A percentile compares a stretch with the other conserved stretches of the same genome.
Evolutionary conservation across 1,284 basidiomycete genomes (phyloP).

Genomic region (Ganoderma multipileum): DNA sequence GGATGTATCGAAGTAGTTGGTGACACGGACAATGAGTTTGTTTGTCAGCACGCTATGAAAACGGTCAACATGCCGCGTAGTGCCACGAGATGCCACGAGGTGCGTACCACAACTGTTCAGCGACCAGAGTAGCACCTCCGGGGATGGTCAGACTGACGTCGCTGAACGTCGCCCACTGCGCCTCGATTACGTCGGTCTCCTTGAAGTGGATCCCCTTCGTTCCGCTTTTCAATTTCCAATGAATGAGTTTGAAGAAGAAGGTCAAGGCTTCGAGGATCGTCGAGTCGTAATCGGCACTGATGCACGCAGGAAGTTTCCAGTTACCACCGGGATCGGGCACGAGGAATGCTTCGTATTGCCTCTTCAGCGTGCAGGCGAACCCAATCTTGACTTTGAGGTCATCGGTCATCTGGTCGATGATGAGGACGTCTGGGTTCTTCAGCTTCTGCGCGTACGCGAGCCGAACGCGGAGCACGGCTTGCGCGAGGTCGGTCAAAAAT

Average conservation of each 20-base stretch:
- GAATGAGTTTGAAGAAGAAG: slow-evolving; percentile 93
- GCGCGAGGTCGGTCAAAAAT: slow-evolving; percentile 94
- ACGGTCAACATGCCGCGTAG: slow-evolving; percentile 11
- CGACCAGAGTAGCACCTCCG: slow-evolving; percentile 91
- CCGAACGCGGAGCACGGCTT: slow-evolving; percentile 89
- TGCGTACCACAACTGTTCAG: slow-evolving; percentile 88
- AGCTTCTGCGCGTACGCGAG: slow-evolving; percentile 92
- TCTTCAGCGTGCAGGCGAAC: slow-evolving; percentile 93
- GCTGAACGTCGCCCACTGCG: slow-evolving; percentile 95
- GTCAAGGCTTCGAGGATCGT: slow-evolving; percentile 89
- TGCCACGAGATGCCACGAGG: slow-evolving; percentile 9
- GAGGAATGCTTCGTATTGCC: slow-evolving; percentile 91
- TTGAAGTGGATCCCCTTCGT: slow-evolving; percentile 94
- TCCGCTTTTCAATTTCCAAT: slow-evolving; percentile 96
- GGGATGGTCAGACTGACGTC: slow-evolving; percentile 91
- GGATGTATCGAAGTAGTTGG: slow-evolving; percentile 94
- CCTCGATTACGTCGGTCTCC: slow-evolving; percentile 96
- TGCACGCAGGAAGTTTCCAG: slow-evolving; percentile 90
- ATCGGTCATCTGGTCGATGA: slow-evolving; percentile 96
- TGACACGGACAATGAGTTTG: slow-evolving; percentile 89
- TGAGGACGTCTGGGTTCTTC: slow-evolving; percentile 87
- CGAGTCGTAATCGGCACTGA: slow-evolving; percentile 89
- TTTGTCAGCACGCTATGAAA: slow-evolving; percentile 80
- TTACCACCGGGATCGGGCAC: slow-evolving; percentile 85
- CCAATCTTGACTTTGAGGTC: slow-evolving; percentile 93